phyloP scores from a whole-genome alignment of 2,329 filamentous ascomycete species.

The Arthrobotrys sinensis region DNA sequence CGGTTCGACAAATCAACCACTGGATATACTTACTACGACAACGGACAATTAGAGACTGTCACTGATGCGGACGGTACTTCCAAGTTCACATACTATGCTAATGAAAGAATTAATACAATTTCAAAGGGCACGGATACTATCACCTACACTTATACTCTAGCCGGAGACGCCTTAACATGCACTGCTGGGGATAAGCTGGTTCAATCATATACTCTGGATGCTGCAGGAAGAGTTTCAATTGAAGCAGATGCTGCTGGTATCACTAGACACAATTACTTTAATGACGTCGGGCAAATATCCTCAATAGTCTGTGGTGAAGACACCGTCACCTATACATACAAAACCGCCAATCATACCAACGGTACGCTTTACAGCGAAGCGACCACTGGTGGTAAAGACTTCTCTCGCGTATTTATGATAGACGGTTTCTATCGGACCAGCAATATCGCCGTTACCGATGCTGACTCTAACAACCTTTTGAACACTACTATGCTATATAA shows the following conservation, averaged over 20 bases:
- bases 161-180: background rate
- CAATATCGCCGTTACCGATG: background rate
- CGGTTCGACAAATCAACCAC: background rate
- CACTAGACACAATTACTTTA: background rate
- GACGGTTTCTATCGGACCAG: background rate
- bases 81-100: background rate
- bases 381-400: background rate
- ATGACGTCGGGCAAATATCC: background rate
- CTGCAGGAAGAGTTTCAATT: background rate
- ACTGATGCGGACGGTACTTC: constrained; percentile 1
- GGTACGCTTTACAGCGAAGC: background rate
- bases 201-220: constrained; percentile 3
- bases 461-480: background rate
- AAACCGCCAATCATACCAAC: background rate
- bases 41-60: background rate
- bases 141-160: background rate
- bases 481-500: background rate
- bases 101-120: background rate
- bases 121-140: background rate
- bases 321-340: constrained; percentile 11
- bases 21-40: background rate
- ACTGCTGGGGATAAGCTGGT: background rate
- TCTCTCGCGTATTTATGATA: background rate
- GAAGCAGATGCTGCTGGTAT: constrained; percentile 12
- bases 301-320: background rate